Conservation (phyloP, 2,329 filamentous ascomycete genomes). For the Exophiala spinifera region DNA sequence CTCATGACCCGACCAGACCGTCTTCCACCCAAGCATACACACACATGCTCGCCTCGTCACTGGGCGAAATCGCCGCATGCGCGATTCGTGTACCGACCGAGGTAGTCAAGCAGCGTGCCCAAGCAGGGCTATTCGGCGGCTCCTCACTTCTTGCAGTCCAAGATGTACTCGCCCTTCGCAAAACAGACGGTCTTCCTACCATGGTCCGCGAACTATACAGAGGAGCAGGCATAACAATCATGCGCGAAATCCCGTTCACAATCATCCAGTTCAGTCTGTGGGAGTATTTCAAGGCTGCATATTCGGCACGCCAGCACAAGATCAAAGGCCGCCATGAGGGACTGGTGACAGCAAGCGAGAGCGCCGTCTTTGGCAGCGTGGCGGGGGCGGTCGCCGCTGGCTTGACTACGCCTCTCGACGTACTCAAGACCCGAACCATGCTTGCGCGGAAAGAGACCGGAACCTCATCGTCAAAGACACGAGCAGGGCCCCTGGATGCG, state of each 20-base stretch:
- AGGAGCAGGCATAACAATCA: conserved; percentile 87
- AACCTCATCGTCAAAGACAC: conserved; percentile 35
- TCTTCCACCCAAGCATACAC: conserved; percentile 39
- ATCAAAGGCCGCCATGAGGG: conserved; percentile 41
- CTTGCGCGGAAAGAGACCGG: conserved; percentile 65
- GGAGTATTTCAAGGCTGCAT: conserved; percentile 76
- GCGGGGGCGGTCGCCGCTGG: conserved; percentile 83
- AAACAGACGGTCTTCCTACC: conserved; percentile 24
- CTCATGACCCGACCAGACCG: conserved; percentile 41
- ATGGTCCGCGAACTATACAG: conserved; percentile 85
- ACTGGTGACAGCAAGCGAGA: conserved; percentile 68
- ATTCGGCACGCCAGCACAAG: conserved; percentile 53
- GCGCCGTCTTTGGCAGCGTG: conserved; percentile 77
- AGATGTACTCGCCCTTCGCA: conserved; percentile 60
- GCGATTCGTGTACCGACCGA: conserved; percentile 91
- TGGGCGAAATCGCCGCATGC: conserved; percentile 90
- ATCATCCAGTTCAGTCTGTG: conserved; percentile 96
- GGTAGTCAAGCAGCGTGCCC: conserved; percentile 93
- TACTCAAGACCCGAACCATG: conserved; percentile 97
- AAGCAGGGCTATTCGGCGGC: conserved; percentile 77
- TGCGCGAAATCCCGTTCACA: conserved; percentile 95
- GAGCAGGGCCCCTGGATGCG: conserved; percentile 45
- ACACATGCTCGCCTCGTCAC: conserved; percentile 81
- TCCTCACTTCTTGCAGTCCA: conserved; percentile 64
- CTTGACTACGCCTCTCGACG: conserved; percentile 88